These are phyloP conservation scores for Yamadazyma dushanensis DNA, from an alignment of 1,139 yeast genomes.

Conservation along the genomic window DNA sequence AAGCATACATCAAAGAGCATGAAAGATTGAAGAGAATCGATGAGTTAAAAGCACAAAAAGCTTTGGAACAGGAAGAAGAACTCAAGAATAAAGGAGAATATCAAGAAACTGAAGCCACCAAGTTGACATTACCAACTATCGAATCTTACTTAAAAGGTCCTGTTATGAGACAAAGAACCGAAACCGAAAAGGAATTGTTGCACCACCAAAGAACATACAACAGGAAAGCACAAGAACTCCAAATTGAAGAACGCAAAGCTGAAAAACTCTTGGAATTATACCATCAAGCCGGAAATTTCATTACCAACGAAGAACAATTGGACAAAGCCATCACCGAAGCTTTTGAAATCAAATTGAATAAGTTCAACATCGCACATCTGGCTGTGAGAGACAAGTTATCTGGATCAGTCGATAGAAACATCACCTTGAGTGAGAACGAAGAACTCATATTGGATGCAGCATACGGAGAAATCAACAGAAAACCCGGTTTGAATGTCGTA, in stretches of 20 bases:
- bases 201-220: constrained; percentile 40
- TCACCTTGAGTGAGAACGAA: constrained; percentile 34
- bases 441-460: constrained; percentile 36
- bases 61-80: constrained; percentile 23
- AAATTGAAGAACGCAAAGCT: constrained; percentile 46
- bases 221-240: constrained; percentile 34
- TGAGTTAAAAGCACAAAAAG: constrained; percentile 30
- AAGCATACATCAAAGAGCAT: constrained; percentile 66
- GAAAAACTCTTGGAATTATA: constrained; percentile 64
- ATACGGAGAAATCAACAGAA: constrained; percentile 38
- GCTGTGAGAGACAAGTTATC: constrained; percentile 38
- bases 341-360: constrained; percentile 46
- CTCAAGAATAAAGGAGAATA: constrained; percentile 20
- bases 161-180: constrained; percentile 68
- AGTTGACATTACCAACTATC: constrained; percentile 77
- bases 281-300: constrained; percentile 66
- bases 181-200: constrained; percentile 57
- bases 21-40: constrained; percentile 45
- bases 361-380: constrained; percentile 36
- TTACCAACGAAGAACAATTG: constrained; percentile 64
- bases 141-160: constrained; percentile 69
- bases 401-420: constrained; percentile 26
- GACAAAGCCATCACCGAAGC: constrained; percentile 57
- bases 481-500: constrained; percentile 50
- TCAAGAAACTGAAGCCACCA: constrained; percentile 52